These are phyloP conservation scores for Picea glauca DNA, from an alignment of 75 land plant species.

Conservation along the genomic window DNA sequence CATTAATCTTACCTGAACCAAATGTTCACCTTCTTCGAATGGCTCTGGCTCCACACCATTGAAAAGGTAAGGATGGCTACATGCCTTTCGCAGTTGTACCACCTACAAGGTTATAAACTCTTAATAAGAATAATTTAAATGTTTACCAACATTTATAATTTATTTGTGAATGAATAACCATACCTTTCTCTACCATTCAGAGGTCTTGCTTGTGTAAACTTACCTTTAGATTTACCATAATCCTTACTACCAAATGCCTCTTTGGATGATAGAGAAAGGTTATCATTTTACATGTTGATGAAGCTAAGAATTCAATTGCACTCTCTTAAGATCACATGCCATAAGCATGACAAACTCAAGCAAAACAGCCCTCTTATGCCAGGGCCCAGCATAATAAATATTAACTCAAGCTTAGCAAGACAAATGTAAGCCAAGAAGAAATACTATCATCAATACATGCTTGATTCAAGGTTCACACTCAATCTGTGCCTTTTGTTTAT, in stretches of 20 bases:
- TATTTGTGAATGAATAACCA: background rate
- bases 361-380: background rate
- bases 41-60: conserved; percentile 98
- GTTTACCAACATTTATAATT: too few species aligned
- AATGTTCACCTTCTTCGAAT: conserved; percentile 91
- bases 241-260: background rate
- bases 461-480: too few species aligned
- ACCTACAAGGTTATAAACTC: conserved; percentile 38
- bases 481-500: too few species aligned
- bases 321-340: background rate
- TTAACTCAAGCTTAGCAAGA: too few species aligned
- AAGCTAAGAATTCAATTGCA: background rate
- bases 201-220: background rate
- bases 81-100: conserved; percentile 81
- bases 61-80: conserved; percentile 95
- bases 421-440: too few species aligned
- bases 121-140: background rate
- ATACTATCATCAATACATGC: too few species aligned
- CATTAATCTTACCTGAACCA: conserved; percentile 62
- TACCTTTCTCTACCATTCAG: too few species aligned
- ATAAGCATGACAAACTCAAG: background rate
- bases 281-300: background rate
- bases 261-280: background rate
- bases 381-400: too few species aligned
- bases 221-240: background rate